Conservation (phyloP, 2,329 filamentous ascomycete genomes). For the Ophiostoma sp. region DNA sequence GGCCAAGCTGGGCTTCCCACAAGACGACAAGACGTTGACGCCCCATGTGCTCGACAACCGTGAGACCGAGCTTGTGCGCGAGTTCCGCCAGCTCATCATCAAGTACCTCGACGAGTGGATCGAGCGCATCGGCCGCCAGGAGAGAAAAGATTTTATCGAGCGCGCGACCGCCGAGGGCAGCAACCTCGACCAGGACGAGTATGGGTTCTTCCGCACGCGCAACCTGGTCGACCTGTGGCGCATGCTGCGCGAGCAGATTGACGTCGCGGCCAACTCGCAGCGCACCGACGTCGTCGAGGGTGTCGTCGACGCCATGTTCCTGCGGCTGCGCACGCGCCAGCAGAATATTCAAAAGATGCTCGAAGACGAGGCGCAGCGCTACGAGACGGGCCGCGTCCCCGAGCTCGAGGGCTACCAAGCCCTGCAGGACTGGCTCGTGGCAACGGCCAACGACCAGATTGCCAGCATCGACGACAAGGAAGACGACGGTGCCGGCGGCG, state of each 20-base stretch:
- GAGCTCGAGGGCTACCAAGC: constrained; percentile 67
- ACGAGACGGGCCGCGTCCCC: constrained; percentile 51
- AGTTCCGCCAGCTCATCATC: constrained; percentile 93
- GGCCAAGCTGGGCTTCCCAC: constrained; percentile 75
- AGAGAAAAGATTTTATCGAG: constrained; percentile 73
- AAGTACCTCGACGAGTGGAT: constrained; percentile 97
- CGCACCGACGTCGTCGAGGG: constrained; percentile 89
- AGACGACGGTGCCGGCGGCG: constrained; percentile 43
- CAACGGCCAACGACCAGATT: constrained; percentile 97
- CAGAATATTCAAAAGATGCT: constrained; percentile 81
- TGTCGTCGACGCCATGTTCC: constrained; percentile 93
- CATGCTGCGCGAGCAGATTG: constrained; percentile 90
- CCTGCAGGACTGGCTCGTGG: constrained; percentile 91
- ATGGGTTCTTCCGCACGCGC: constrained; percentile 86
- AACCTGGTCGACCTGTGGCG: constrained; percentile 94
- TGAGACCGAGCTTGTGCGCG: constrained; percentile 82
- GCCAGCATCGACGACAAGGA: constrained; percentile 93
- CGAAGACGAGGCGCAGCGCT: constrained; percentile 75
- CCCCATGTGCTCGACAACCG: constrained; percentile 88
- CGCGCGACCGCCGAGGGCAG: constrained; percentile 66
- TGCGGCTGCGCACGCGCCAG: constrained; percentile 76
- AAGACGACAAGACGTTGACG: constrained; percentile 58
- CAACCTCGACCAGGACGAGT: constrained; percentile 79
- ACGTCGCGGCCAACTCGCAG: constrained; percentile 76
- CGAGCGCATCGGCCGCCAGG: constrained; percentile 79